Conservation (phyloP, 2,329 filamentous ascomycete species). For the Fusarium torulosum region DNA sequence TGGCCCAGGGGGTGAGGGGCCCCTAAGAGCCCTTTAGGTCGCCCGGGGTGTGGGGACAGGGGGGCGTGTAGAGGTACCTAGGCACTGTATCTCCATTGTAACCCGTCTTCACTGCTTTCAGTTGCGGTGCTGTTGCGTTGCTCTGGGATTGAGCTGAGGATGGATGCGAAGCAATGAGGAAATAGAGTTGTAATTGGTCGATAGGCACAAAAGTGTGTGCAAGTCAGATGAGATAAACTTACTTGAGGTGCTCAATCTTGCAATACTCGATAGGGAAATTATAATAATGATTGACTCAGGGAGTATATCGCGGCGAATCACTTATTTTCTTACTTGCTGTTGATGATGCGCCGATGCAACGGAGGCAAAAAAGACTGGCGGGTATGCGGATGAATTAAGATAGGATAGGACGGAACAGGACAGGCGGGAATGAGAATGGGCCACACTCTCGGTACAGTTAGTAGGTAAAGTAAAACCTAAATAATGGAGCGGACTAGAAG, state of each 20-base stretch:
- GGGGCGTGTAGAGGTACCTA: slow-evolving; percentile 27
- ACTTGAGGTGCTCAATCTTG: neutral
- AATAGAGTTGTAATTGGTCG: neutral
- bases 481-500: slow-evolving; percentile 27
- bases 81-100: neutral
- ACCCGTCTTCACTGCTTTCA: too few species aligned
- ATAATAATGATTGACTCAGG: slow-evolving; percentile 7
- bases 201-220: neutral
- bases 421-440: slow-evolving; percentile 14
- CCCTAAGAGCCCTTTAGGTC: slow-evolving; percentile 32
- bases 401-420: slow-evolving; percentile 2
- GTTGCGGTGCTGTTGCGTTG: neutral
- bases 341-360: slow-evolving; percentile 16
- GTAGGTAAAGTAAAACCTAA: slow-evolving; percentile 30
- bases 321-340: slow-evolving; percentile 1
- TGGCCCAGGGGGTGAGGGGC: slow-evolving; percentile 47
- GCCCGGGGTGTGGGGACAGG: slow-evolving; percentile 32
- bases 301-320: neutral
- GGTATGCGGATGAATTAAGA: slow-evolving; percentile 24
- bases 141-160: slow-evolving; percentile 20
- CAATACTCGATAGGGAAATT: neutral
- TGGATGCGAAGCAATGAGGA: neutral
- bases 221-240: slow-evolving; percentile 1
- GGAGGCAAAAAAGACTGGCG: slow-evolving; percentile 18
- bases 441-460: slow-evolving; percentile 17